Conservation (phyloP, 768 basidiomycete genomes). For the Cantharellus anzutake region DNA sequence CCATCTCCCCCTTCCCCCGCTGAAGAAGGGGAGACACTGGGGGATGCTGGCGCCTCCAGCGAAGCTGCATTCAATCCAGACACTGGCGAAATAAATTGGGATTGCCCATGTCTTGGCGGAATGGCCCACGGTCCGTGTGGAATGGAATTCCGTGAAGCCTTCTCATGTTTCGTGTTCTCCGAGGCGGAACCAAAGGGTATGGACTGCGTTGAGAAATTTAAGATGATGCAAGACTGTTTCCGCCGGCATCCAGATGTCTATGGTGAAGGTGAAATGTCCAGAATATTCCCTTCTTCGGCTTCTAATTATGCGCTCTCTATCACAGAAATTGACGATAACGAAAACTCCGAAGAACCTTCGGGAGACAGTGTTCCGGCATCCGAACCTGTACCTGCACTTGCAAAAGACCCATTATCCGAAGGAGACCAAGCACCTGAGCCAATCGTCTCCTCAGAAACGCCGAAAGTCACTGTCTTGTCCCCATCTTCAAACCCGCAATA, state of each 20-base stretch:
- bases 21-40: background rate
- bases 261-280: constrained; percentile 43
- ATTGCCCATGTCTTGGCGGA: constrained; percentile 95
- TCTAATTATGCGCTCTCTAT: too few relatives aligned
- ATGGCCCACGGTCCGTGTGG: constrained; percentile 98
- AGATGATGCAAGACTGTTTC: constrained; percentile 96
- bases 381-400: too few relatives aligned
- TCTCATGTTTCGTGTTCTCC: constrained; percentile 90
- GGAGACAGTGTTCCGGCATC: too few relatives aligned
- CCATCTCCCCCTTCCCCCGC: background rate
- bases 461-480: too few relatives aligned
- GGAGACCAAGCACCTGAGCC: too few relatives aligned
- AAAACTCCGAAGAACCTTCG: too few relatives aligned
- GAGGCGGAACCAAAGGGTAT: constrained; percentile 95
- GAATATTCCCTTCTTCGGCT: too few relatives aligned
- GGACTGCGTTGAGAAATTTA: constrained; percentile 94
- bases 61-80: constrained; percentile 75
- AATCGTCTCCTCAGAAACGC: too few relatives aligned
- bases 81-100: constrained; percentile 99
- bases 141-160: constrained; percentile 79
- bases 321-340: too few relatives aligned
- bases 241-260: constrained; percentile 91
- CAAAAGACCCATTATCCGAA: too few relatives aligned
- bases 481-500: too few relatives aligned
- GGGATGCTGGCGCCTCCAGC: background rate